A percentile compares a stretch with the other conserved stretches of the same genome.
Conservation (phyloP, 1,284 basidiomycete genomes). For the Ganoderma multipileum region DNA sequence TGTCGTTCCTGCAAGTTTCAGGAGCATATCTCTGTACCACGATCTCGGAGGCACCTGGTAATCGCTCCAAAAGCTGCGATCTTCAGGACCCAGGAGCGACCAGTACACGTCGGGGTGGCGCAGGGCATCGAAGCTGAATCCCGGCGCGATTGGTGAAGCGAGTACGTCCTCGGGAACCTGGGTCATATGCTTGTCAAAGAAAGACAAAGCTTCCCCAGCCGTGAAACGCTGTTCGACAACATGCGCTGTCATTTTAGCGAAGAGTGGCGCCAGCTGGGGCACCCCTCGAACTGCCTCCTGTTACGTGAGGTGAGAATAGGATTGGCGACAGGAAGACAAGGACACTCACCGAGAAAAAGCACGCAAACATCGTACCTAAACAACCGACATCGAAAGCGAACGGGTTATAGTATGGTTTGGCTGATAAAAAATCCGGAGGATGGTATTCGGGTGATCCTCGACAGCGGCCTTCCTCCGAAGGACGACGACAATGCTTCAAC, state of each 20-base stretch:
- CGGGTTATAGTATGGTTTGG: conserved; percentile 3
- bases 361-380: conserved; percentile 6
- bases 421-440: background rate
- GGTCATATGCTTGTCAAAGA: conserved; percentile 1
- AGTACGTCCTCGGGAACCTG: background rate
- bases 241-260: conserved; percentile 15
- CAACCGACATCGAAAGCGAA: conserved; percentile 14
- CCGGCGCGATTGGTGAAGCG: background rate
- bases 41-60: conserved; percentile 1
- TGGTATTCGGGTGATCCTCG: background rate
- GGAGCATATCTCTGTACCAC: background rate
- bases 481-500: background rate
- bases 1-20: background rate
- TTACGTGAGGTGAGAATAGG: no score
- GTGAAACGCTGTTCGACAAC: conserved; percentile 11
- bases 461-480: background rate
- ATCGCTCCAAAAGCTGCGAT: background rate
- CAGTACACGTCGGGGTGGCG: conserved; percentile 10
- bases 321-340: background rate
- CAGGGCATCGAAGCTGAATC: background rate
- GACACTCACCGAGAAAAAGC: background rate
- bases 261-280: conserved; percentile 10
- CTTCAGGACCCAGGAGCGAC: conserved; percentile 1
- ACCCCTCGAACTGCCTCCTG: conserved; percentile 8
- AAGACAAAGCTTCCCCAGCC: conserved; percentile 5